These are phyloP conservation scores for Citrus maxima DNA, from an alignment of 345 rosid species.

Conservation along the genomic window DNA sequence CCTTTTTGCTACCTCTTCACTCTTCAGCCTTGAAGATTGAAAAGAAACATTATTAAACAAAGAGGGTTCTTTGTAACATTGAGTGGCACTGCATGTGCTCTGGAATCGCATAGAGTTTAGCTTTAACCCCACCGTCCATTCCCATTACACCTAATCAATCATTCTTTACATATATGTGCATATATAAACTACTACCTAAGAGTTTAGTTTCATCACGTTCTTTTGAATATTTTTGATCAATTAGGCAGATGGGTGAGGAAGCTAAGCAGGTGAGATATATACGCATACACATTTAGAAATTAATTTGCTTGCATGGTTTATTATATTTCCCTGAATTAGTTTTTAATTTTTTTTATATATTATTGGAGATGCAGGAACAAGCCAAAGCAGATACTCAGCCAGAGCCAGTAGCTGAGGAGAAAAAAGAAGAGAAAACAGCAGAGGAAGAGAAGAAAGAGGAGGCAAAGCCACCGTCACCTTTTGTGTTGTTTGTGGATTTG, in stretches of 20 bases:
- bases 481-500: slow-evolving; percentile 70
- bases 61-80: slow-evolving; percentile 6
- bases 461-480: slow-evolving; percentile 60
- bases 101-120: slow-evolving; percentile 26
- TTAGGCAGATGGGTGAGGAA: slow-evolving; percentile 66
- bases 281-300: not conserved
- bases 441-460: slow-evolving; percentile 40
- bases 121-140: slow-evolving; percentile 35
- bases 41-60: slow-evolving; percentile 11
- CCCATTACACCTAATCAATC: slow-evolving; percentile 7
- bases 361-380: slow-evolving; percentile 27
- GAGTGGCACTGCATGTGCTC: slow-evolving; percentile 56
- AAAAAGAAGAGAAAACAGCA: slow-evolving; percentile 29
- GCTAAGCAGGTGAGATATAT: slow-evolving; percentile 52
- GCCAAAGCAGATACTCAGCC: slow-evolving; percentile 36
- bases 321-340: not conserved
- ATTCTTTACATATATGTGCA: not conserved
- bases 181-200: slow-evolving; percentile 7
- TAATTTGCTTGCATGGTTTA: not conserved
- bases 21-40: slow-evolving; percentile 16
- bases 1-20: not conserved
- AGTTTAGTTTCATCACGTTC: not conserved
- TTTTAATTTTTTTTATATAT: not conserved
- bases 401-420: slow-evolving; percentile 30
- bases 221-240: slow-evolving; percentile 5